Conservation (phyloP, 257 asterid species). For the Fraxinus pennsylvanica region DNA sequence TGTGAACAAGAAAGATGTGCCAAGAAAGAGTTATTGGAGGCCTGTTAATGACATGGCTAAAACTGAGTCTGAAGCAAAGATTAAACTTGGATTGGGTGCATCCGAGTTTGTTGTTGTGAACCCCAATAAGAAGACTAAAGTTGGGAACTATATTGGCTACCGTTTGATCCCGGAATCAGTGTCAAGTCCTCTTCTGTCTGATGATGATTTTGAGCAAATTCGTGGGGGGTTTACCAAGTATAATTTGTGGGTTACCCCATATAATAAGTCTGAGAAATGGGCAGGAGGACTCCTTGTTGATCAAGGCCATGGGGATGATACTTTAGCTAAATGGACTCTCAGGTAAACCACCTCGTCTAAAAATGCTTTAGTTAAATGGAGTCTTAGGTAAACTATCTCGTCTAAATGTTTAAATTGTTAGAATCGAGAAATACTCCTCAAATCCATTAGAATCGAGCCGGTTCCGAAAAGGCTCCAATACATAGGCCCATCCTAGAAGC, state of each 20-base stretch:
- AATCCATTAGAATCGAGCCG: too few species aligned
- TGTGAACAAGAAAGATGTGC: not conserved
- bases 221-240: conserved; percentile 38
- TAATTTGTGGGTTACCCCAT: conserved; percentile 53
- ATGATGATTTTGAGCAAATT: conserved; percentile 32
- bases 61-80: conserved; percentile 43
- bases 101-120: conserved; percentile 36
- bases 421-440: not conserved
- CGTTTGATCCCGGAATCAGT: conserved; percentile 31
- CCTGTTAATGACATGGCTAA: conserved; percentile 31
- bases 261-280: conserved; percentile 43
- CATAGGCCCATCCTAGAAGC: too few species aligned
- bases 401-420: too few species aligned
- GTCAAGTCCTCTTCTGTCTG: conserved; percentile 23
- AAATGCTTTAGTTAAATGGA: not conserved
- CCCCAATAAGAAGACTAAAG: conserved; percentile 37
- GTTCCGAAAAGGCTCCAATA: too few species aligned
- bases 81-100: conserved; percentile 24
- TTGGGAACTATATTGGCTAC: conserved; percentile 44
- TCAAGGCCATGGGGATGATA: conserved; percentile 42
- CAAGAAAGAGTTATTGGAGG: conserved; percentile 43
- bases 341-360: conserved; percentile 25
- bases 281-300: conserved; percentile 39
- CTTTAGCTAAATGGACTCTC: conserved; percentile 39
- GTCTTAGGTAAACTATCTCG: not conserved